Evolutionary conservation across 169 alveolate species (phyloP), one percentile per base, ranked within the genome.

Genomic region (Toxoplasma gondii): DNA sequence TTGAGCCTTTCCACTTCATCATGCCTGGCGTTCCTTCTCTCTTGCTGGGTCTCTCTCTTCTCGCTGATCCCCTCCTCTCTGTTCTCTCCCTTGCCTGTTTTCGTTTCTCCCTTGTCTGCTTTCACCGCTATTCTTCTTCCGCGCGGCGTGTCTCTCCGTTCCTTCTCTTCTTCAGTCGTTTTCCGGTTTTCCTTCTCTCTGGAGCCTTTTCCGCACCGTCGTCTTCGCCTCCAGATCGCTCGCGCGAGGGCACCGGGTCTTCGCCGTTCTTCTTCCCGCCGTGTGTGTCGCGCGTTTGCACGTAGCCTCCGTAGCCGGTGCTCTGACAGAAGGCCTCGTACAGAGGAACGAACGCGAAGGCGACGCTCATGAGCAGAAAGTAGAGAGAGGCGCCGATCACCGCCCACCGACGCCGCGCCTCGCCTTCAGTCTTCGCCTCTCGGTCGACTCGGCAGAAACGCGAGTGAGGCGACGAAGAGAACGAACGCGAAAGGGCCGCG

Each of bases 271-370:
- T 82, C 10, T 39, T 82, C 64, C 39, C 36, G 19, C 90, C 64
- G 90, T 36, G 39, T 1, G 69, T 12, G 34, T 16, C 41, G 41
- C 90, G 53, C 1, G 17, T 38, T 24, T 82, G 90, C 90, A 82
- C 90, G 24, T 41, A 39, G 4, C 94, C 94, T 9, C 91, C 91
- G 74, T 91, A 91, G 2, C 94, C 94, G 34, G 94, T 74, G 74
- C 70, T 39, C 27, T 70, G 70, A 43, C 94, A 91, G 88, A 91
- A 91, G 80, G 83, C 82, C 70, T 91, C 74, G 54, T 91, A 91
- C 36, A 91, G 92, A 27, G 94, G 94, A 44, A 91, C 94, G 70
- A 80, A 81, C 2, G 94, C 94, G 27, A 91, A 91, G 38, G 94
- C 83, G n/a, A 91, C 91, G 70, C 91, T 54, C 94, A 91, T 91